These are phyloP conservation scores for Epicoccum sorghinum DNA, from an alignment of 2,329 filamentous ascomycete species.

Conservation along the genomic window DNA sequence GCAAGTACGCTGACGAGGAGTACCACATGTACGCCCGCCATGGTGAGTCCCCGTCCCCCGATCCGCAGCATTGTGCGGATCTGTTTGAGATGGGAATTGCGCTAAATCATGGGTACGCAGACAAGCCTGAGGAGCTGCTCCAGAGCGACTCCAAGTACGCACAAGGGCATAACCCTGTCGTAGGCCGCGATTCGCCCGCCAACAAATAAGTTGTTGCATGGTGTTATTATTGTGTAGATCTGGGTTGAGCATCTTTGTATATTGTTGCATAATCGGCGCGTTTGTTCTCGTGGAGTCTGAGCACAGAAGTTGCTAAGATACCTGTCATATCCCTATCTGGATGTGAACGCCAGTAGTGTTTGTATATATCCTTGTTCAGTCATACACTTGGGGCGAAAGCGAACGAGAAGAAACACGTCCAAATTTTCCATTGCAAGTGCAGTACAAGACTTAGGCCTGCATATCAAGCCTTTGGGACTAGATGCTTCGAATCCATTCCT, in stretches of 20 bases:
- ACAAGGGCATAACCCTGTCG: slow-evolving; percentile 53
- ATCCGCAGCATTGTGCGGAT: slow-evolving; percentile 19
- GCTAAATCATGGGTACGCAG: slow-evolving; percentile 43
- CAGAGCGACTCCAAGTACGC: slow-evolving; percentile 56
- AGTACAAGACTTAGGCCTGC: neutral
- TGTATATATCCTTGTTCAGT: slow-evolving; percentile 10
- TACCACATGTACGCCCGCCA: slow-evolving; percentile 57
- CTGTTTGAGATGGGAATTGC: slow-evolving; percentile 30
- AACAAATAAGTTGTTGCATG: slow-evolving; percentile 52
- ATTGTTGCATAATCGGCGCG: slow-evolving; percentile 18
- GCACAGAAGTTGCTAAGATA: slow-evolving; percentile 7
- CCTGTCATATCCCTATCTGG: slow-evolving; percentile 3
- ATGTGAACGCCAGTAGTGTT: slow-evolving; percentile 5
- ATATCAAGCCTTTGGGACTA: too few relatives aligned
- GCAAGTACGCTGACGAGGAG: slow-evolving; percentile 55
- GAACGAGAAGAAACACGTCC: too few relatives aligned
- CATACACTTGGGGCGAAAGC: too few relatives aligned
- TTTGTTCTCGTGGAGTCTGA: slow-evolving; percentile 10
- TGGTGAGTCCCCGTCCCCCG: slow-evolving; percentile 46
- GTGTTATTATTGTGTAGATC: slow-evolving; percentile 1
- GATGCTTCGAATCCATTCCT: neutral
- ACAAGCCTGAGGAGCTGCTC: slow-evolving; percentile 61
- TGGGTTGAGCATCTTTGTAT: slow-evolving; percentile 11
- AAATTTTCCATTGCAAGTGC: too few relatives aligned
- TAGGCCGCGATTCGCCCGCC: slow-evolving; percentile 51